Conservation (phyloP, 805 yeast species). For the Starmerella geochares region DNA sequence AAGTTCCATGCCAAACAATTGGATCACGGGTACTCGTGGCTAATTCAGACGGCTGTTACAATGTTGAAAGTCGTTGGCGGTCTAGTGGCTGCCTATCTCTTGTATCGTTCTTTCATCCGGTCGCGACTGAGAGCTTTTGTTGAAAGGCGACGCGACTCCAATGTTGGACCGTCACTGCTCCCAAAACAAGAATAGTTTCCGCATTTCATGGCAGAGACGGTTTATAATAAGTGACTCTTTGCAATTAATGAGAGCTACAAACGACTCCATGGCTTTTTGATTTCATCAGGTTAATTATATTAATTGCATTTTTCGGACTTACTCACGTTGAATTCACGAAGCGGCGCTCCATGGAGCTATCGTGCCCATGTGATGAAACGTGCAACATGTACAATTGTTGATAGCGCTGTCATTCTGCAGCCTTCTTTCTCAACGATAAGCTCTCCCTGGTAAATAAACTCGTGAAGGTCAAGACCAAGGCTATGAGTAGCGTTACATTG, state of each 20-base stretch:
- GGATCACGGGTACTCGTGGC: not conserved
- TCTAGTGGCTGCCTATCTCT: not conserved
- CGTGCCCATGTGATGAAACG: no score
- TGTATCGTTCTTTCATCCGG: constrained; percentile 7
- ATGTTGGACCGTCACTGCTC: not conserved
- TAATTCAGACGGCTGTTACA: not conserved
- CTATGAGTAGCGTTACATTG: not conserved
- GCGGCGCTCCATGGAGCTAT: no score
- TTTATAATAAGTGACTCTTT: not conserved
- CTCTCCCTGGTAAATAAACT: no score
- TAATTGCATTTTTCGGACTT: no score
- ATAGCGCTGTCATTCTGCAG: no score
- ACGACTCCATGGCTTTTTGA: not conserved
- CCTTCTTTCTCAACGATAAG: no score
- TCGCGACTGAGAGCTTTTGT: constrained; percentile 2
- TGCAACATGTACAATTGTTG: no score
- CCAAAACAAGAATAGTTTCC: constrained; percentile 6
- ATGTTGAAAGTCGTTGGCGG: not conserved
- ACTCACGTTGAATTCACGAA: no score
- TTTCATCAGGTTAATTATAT: no score
- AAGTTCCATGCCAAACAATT: constrained; percentile 12
- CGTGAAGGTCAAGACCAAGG: no score
- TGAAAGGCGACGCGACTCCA: not conserved
- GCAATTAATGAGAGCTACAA: not conserved
- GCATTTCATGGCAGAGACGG: not conserved